phyloP scores from a whole-genome alignment of 2,329 filamentous ascomycete species.

The Scortechinia acanthostroma region DNA sequence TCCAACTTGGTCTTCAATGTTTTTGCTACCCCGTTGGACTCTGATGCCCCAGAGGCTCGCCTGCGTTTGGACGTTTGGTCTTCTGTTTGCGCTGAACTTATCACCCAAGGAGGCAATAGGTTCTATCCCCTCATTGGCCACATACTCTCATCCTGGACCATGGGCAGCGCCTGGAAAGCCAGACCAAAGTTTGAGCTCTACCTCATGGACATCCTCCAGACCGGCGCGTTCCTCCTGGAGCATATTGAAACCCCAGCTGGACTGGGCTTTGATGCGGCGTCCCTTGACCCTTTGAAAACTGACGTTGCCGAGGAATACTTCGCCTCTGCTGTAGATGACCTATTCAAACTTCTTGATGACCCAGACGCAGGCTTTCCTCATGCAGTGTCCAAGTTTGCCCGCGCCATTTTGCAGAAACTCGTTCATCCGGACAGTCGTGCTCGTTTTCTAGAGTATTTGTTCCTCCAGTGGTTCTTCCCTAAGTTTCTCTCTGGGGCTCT shows the following conservation, averaged over 20 bases:
- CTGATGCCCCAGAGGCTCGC: constrained; percentile 39
- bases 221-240: constrained; percentile 53
- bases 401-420: constrained; percentile 44
- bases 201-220: constrained; percentile 52
- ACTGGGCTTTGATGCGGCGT: constrained; percentile 31
- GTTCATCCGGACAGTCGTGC: constrained; percentile 38
- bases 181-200: constrained; percentile 52
- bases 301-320: constrained; percentile 53
- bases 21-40: constrained; percentile 41
- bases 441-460: constrained; percentile 47
- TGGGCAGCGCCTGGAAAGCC: constrained; percentile 46
- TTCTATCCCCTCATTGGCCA: constrained; percentile 47
- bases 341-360: constrained; percentile 51
- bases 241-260: constrained; percentile 38
- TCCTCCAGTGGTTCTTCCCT: constrained; percentile 55
- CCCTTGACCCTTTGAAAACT: constrained; percentile 35
- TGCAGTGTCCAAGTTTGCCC: constrained; percentile 43
- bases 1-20: constrained; percentile 47
- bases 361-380: constrained; percentile 44
- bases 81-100: constrained; percentile 48
- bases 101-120: constrained; percentile 43
- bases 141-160: constrained; percentile 49
- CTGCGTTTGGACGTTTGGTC: constrained; percentile 51
- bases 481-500: constrained; percentile 48
- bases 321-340: constrained; percentile 40